Conservation (phyloP, 2,329 filamentous ascomycete species). For the Rutstroemia sp. region DNA sequence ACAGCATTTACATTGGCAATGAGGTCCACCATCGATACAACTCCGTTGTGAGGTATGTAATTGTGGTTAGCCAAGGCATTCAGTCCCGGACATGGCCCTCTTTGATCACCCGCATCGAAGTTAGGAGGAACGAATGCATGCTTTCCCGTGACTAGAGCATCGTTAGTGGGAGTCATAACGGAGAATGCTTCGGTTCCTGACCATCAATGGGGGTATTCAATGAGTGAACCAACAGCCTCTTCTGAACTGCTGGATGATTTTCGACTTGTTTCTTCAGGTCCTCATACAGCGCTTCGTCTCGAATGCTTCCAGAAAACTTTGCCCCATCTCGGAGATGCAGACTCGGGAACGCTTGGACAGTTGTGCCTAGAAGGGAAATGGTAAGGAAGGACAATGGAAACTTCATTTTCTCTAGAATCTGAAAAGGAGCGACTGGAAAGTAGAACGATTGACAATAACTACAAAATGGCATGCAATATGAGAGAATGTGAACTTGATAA, state of each 20-base stretch:
- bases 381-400: not conserved
- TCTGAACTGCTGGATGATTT: not conserved
- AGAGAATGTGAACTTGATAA: no score
- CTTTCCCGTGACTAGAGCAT: not conserved
- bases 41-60: constrained; percentile 33
- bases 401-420: not conserved
- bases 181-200: not conserved
- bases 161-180: no score
- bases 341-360: not conserved
- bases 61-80: constrained; percentile 36
- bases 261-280: not conserved
- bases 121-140: constrained; percentile 14
- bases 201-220: not conserved
- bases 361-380: not conserved
- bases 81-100: constrained; percentile 31
- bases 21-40: constrained; percentile 23
- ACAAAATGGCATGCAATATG: not conserved
- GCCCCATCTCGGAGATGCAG: not conserved
- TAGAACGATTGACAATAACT: not conserved
- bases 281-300: not conserved
- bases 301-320: not conserved
- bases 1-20: constrained; percentile 23
- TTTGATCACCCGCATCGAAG: constrained; percentile 15
- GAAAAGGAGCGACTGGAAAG: not conserved
- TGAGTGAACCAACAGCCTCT: not conserved